Percentiles rank a stretch among this genome's conserved stretches.
These are phyloP conservation scores for Flaveria linearis DNA, from an alignment of 129 eudicot genomes.

Conservation along the genomic window DNA sequence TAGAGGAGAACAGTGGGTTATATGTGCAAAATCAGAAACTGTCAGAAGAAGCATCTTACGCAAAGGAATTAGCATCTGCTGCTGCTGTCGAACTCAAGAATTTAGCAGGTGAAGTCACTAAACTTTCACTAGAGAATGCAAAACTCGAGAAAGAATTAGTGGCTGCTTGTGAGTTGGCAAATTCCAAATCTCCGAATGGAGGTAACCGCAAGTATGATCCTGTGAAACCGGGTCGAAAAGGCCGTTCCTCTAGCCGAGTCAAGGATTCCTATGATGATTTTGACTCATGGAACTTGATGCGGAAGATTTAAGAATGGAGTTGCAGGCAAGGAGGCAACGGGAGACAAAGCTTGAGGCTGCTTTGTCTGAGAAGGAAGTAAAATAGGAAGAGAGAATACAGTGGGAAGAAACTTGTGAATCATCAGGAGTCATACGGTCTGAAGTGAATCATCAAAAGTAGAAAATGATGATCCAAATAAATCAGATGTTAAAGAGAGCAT, in stretches of 20 bases:
- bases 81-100: slow-evolving; percentile 95
- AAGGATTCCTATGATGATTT: slow-evolving; percentile 71
- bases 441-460: slow-evolving; percentile 41
- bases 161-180: slow-evolving; percentile 61
- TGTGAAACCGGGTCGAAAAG: slow-evolving; percentile 54
- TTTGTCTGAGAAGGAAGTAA: slow-evolving; percentile 73
- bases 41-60: slow-evolving; percentile 98
- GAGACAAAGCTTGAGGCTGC: slow-evolving; percentile 88
- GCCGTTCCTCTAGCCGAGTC: slow-evolving; percentile 56
- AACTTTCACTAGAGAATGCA: slow-evolving; percentile 75
- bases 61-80: slow-evolving; percentile 97
- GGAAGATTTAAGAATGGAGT: slow-evolving; percentile 75
- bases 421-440: slow-evolving; percentile 25
- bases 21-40: slow-evolving; percentile 89
- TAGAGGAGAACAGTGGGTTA: slow-evolving; percentile 91
- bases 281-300: slow-evolving; percentile 72
- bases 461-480: slow-evolving; percentile 39
- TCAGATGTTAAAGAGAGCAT: slow-evolving; percentile 44
- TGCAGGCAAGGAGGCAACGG: slow-evolving; percentile 80
- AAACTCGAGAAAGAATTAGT: slow-evolving; percentile 83
- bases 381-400: slow-evolving; percentile 77
- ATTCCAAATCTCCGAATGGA: slow-evolving; percentile 52
- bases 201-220: slow-evolving; percentile 57
- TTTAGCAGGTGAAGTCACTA: slow-evolving; percentile 92
- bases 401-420: slow-evolving; percentile 74